Percentiles rank a stretch among this genome's conserved stretches.
Conservation (phyloP, 2,329 filamentous ascomycete genomes). For the Diaporthe destruens region DNA sequence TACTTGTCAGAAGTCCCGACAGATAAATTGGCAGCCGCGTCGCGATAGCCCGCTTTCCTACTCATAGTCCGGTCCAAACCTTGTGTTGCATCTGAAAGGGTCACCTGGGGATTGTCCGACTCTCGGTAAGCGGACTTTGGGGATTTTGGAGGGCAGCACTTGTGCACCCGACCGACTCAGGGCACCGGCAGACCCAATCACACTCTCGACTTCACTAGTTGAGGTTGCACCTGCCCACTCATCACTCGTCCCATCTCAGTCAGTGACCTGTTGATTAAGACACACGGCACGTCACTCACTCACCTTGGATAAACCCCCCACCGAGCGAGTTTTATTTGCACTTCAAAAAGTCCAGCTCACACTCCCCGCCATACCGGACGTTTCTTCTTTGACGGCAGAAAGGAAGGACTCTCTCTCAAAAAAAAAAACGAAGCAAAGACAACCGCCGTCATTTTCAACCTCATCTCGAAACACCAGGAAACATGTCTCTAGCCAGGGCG, state of each 20-base stretch:
- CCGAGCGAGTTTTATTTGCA: background rate
- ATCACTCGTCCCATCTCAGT: slow-evolving; percentile 28
- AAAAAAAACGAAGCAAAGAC: background rate
- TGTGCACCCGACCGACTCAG: slow-evolving; percentile 39
- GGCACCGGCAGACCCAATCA: slow-evolving; percentile 33
- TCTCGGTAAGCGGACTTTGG: slow-evolving; percentile 36
- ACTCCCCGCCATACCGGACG: background rate
- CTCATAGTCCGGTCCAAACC: slow-evolving; percentile 11
- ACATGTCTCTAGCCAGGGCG: slow-evolving; percentile 71
- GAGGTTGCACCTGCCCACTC: slow-evolving; percentile 35
- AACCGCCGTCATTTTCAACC: background rate
- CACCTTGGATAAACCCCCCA: background rate
- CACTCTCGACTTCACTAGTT: slow-evolving; percentile 19
- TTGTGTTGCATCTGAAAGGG: slow-evolving; percentile 37
- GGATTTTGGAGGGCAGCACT: slow-evolving; percentile 27
- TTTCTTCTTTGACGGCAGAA: background rate
- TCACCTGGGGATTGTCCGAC: slow-evolving; percentile 37
- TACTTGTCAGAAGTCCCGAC: slow-evolving; percentile 9
- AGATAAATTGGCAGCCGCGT: background rate
- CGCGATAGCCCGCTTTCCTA: background rate
- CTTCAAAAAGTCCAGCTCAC: background rate
- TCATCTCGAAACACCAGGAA: slow-evolving; percentile 33
- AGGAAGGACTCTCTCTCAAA: background rate
- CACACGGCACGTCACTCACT: slow-evolving; percentile 37
- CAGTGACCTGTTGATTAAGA: slow-evolving; percentile 33